Evolutionary conservation across 1,139 yeast species (phyloP), one percentile per base, ranked within the genome.

Genomic region (Geotrichum reessii): DNA sequence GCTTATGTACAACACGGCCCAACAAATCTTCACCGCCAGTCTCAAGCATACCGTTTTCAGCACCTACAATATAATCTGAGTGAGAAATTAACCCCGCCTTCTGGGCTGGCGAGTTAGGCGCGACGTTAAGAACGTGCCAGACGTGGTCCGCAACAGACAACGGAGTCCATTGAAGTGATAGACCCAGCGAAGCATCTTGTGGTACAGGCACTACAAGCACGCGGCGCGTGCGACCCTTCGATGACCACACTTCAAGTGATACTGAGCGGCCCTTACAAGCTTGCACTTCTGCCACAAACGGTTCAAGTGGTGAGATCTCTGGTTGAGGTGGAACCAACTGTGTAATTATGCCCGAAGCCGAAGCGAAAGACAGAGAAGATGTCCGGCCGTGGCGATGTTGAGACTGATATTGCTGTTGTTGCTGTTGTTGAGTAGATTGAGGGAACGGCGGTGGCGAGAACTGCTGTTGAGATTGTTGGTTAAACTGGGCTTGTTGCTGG

Each of bases 1-100:
- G 61, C 51, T 65, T 53, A 24, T 63, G 75, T 42, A 90, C 80
- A 0, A 90, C 85, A 51, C 86, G 79, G 1, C 91, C 85, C 57
- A 92, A 75, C 46, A 90, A 74, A 28, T 87, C 83, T 71, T 92
- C 97, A 2, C 97, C 97, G 17, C 98, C 97, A 6, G 85, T 81
- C 9, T 88, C 84, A 61, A 92, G 77, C 48, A 89, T 74, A 0
- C 96, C 96, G 58, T 85, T 84, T 64, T 91, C 95, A 58, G 95
- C 90, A 4, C 96, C 97, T 55, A 93, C 84, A 59, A 93, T 86
- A 69, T 88, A 93, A 71, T 93, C 99, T 1, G 93, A 84, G 66
- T 86, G 86, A 0, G 97, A 92, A 47, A 89, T 78, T 49, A 93
- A 79, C 28, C 95, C 96, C 0, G 96, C 91, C 55, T 75, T 75